These are phyloP conservation scores for Funneliformis geosporum DNA, from an alignment of 192 early-diverging fungal genomes.

Conservation along the genomic window DNA sequence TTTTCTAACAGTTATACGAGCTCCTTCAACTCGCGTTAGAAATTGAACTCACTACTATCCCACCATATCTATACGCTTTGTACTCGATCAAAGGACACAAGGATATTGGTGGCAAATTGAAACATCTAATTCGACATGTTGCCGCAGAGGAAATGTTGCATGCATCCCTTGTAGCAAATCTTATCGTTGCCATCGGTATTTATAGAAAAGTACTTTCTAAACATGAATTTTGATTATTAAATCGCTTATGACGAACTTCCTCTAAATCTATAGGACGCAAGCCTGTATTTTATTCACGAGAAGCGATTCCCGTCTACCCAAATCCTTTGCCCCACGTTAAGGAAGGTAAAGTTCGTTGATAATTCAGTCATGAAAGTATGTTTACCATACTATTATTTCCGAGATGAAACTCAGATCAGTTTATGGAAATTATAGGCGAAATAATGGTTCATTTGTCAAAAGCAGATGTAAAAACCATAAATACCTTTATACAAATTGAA, in stretches of 20 bases:
- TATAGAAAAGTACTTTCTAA: neutral
- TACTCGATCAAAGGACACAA: constrained; percentile 20
- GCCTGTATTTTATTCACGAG: constrained; percentile 25
- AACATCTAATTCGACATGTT: neutral
- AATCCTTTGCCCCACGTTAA: constrained; percentile 25
- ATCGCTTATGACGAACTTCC: neutral
- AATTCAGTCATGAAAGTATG: neutral
- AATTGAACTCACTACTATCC: constrained; percentile 28
- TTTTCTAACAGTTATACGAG: neutral
- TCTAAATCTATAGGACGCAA: neutral
- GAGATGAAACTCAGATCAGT: neutral
- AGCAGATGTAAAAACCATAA: constrained; percentile 4
- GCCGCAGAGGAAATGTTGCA: constrained; percentile 27
- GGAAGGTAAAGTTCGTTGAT: constrained; percentile 8
- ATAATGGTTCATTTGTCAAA: constrained; percentile 14
- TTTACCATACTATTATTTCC: constrained; percentile 1
- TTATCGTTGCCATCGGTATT: constrained; percentile 28
- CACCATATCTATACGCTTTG: constrained; percentile 24
- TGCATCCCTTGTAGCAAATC: constrained; percentile 25
- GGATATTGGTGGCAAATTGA: neutral
- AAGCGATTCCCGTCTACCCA: constrained; percentile 26
- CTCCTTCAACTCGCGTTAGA: constrained; percentile 13
- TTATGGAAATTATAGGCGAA: neutral
- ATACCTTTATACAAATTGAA: constrained; percentile 22
- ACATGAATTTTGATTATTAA: neutral